Evolutionary conservation across 2,329 filamentous ascomycete genomes (phyloP).

Genomic region (Colletotrichum sp.): DNA sequence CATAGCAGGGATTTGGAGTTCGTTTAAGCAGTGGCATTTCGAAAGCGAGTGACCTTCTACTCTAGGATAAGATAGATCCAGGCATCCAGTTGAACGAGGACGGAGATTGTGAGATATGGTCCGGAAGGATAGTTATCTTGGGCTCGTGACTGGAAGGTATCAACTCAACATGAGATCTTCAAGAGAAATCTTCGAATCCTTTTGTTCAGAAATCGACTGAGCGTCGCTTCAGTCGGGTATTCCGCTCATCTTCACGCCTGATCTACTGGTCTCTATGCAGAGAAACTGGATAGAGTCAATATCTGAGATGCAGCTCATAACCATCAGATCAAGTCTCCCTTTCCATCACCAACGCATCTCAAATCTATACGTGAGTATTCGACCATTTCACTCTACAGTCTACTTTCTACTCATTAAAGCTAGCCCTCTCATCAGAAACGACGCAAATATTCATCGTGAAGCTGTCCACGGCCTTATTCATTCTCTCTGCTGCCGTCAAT

Average conservation of each 20-base stretch:
- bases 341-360: neutral
- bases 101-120: neutral
- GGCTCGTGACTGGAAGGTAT: neutral
- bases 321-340: neutral
- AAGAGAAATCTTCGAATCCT: neutral
- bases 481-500: neutral
- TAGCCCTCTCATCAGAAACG: neutral
- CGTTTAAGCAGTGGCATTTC: neutral
- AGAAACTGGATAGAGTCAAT: neutral
- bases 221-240: neutral
- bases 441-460: rapidly evolving
- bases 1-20: neutral
- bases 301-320: neutral
- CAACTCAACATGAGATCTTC: neutral
- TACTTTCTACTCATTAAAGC: neutral
- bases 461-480: neutral
- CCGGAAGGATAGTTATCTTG: neutral
- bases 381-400: neutral
- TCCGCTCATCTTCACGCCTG: neutral
- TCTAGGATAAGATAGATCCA: neutral
- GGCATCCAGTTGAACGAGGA: neutral
- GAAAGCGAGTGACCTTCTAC: neutral
- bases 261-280: neutral
- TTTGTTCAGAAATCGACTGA: neutral
- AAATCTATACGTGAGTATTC: neutral